Base-by-base conservation (phyloP, 2,329 filamentous ascomycete species). In the Epichloe sibirici region DNA sequence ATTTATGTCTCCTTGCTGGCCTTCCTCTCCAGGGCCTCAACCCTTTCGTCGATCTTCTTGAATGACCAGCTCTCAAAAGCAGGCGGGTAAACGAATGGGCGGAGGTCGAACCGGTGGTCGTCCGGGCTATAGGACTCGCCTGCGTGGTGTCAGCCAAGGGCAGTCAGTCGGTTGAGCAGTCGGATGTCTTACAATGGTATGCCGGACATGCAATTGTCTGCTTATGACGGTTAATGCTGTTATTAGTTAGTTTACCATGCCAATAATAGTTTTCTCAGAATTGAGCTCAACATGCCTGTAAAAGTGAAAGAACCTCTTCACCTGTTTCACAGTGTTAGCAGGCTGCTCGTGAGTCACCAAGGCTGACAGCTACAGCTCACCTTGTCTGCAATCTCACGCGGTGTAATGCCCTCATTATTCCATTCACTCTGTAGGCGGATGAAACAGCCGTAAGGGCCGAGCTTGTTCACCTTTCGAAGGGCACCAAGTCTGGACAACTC, bases 371-470 rank as follows among this genome's bases (percentile, higher is more conserved):
- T 61, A 35, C 5, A 42, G 34, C 23, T 61, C 5, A 62, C 60
- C 48, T 62, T 61, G 4, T 53, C 51, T 4, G 62, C 61, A n/a
- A 62, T 55, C 55, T 71, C 62, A 48, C 57, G 8, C 61, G 58
- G 35, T 63, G 61, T 7, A 9, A 46, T 25, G 5, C 23, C 35
- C 23, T 51, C 50, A 4, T 56, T 49, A 2, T 57, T 60, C 57
- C 78, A 73, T 49, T 71, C 65, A 38, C 65, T 61, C 11, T 72
- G 59, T 37, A 74, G 61, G 12, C 65, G 66, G 28, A 69, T 62
- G 58, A 71, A 73, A 40, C 65, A 65, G 6, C 65, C 64, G 56
- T 67, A 73, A 0, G 71, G 71, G 0, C 71, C 71, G 0, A 72
- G 60, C 48, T 71, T 71, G 39, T 70, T 61, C n/a, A 67, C 66